Base-by-base conservation (phyloP, 345 rosid genomes). In the Arabis hirsuta region DNA sequence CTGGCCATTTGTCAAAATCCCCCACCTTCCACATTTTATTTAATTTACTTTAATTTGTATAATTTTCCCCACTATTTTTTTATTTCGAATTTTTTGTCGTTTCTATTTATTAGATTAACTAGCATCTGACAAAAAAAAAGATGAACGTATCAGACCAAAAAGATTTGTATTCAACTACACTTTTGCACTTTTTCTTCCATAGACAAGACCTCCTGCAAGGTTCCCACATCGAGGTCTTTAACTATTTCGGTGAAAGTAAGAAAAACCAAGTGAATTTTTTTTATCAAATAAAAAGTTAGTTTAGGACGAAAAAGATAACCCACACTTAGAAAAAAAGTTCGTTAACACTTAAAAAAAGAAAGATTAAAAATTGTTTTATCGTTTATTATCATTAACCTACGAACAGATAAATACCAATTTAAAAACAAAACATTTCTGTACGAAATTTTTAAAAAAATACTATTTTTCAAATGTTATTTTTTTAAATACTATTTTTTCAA, bases 1-100 rank as follows among this genome's bases (percentile, higher is more conserved):
- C 79, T 76, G 79, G 60, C 74, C 79, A 62, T 62, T 76, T 75
- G 45, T 76, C 70, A 54, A 68, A 55, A 56, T 69, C 69, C 59
- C 64, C 71, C 54, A 55, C 74, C 65, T 69, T 61, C 63, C 19
- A 4, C 52, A 36, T 36, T 27, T 39, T 51, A 3, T 26, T 64
- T 53, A 38, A 43, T 26, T 4, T 13, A 53, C 34, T 31, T 58
- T 59, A 7, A n/a, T 34, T 26, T n/a, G 5, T 29, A 31, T 14
- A 32, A 9, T 26, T 54, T 54, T 12, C 31, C 11, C 36, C 56
- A 52, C 16, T 5, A 27, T 29, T 31, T 55, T 12, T 6, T 5
- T 5, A 29, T 47, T 32, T 53, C 12, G 5, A 12, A 2, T 32
- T 20, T 20, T 36, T 73, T 64, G 68, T 72, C 55, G 55, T 64